Evolutionary conservation across 2,329 filamentous ascomycete genomes (phyloP), one percentile per base, ranked within the genome.

Genomic region (Fusarium avenaceum): DNA sequence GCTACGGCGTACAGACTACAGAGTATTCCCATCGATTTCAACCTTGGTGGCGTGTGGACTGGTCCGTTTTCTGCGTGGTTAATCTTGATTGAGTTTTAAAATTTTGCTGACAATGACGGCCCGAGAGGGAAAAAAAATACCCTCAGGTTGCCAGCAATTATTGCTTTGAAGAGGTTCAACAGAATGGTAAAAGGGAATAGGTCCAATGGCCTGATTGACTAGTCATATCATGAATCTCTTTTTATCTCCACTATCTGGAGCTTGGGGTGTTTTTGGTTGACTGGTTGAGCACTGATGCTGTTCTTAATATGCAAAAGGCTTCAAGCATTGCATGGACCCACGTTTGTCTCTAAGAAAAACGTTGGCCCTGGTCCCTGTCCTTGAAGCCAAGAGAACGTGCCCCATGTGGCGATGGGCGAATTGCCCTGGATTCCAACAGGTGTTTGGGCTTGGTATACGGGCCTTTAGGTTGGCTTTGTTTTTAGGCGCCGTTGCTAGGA

Each of bases 401-500:
- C 49, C 51, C 39, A 57, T 63, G 50, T 52, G 50, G 63, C 63
- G 66, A 69, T 55, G 33, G 45, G 51, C 24, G 45, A 63, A 65
- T 46, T 50, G 61, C 59, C 33, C 44, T 63, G 39, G 33, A 63
- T 63, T 64, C 52, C 61, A 59, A 33, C 35, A 64, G 52, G 32
- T 44, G 38, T 64, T 64, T 64, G 40, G 40, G 30, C 52, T 64
- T 52, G 35, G 52, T 64, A 44, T 50, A 64, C 59, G 59, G 52
- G 52, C 42, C 61, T 59, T 58, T 52, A 51, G 56, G 63, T 65
- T 70, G 67, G 67, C 67, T 64, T 64, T 70, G 55, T 70, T 60
- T 65, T 70, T 70, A 72, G 70, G 57, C 69, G 67, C 71, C 71
- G 71, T 73, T 73, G 71, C 71, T 71, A 69, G 71, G 66, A 73